Evolutionary conservation across 495 filamentous ascomycete species (phyloP).

Genomic region (Amniculicola lignicola): DNA sequence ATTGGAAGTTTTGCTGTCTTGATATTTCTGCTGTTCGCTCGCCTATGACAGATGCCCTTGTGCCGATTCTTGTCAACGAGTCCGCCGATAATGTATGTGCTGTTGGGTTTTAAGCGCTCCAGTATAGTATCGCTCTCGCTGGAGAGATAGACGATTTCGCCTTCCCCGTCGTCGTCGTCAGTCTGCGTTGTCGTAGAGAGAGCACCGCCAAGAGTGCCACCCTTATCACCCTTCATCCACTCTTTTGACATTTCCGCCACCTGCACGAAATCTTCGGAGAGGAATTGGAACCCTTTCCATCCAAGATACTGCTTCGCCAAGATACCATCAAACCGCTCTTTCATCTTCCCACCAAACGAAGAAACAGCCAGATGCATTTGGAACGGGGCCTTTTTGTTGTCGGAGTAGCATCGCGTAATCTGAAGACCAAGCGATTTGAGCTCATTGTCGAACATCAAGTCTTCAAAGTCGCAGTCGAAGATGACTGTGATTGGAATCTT

Average conservation of each 20-base stretch:
- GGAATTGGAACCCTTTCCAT: slow-evolving; percentile 75
- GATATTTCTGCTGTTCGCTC: slow-evolving; percentile 68
- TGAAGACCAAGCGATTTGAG: slow-evolving; percentile 76
- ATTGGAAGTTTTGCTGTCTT: slow-evolving; percentile 90
- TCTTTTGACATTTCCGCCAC: slow-evolving; percentile 58
- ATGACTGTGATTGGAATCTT: slow-evolving; percentile 73
- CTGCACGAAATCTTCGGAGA: slow-evolving; percentile 65
- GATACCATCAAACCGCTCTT: slow-evolving; percentile 72
- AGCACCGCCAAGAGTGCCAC: slow-evolving; percentile 54
- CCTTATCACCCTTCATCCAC: slow-evolving; percentile 54
- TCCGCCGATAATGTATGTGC: slow-evolving; percentile 89
- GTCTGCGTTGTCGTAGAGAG: slow-evolving; percentile 40
- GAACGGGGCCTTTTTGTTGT: slow-evolving; percentile 66
- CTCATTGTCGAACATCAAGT: slow-evolving; percentile 81
- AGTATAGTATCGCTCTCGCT: slow-evolving; percentile 82
- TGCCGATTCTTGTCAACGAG: slow-evolving; percentile 93
- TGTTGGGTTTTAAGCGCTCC: slow-evolving; percentile 73
- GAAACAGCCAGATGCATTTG: slow-evolving; percentile 68
- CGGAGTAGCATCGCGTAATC: slow-evolving; percentile 82
- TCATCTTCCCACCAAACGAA: slow-evolving; percentile 71
- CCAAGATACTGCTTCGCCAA: slow-evolving; percentile 62
- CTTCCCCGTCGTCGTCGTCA: slow-evolving; percentile 31
- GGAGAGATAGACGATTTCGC: slow-evolving; percentile 68
- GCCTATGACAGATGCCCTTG: slow-evolving; percentile 88
- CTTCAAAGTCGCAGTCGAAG: slow-evolving; percentile 89